Evolutionary conservation across 108 stramenopile genomes (phyloP), one percentile per base, ranked within the genome.

Genomic region (Nitzschia sp.): DNA sequence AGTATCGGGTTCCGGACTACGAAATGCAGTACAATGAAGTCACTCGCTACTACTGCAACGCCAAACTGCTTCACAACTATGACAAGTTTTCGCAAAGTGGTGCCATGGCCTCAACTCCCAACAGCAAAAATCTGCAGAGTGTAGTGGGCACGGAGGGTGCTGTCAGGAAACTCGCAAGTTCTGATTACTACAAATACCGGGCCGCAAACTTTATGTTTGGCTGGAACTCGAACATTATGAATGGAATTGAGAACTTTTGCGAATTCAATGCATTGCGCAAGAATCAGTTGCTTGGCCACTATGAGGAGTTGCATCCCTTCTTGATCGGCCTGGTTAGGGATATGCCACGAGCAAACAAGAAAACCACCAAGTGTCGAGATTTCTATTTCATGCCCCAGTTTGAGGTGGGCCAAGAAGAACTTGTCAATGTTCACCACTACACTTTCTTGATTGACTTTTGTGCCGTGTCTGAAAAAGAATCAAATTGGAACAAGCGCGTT

Each of bases 201-300:
- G 65, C 72, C 0, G 72, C 72, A 15, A 73, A 73, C 37, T 73
- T 66, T 24, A 73, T 73, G 72, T 73, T 73, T 38, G 72, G 72
- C 21, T 73, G 63, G 60, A 73, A 73, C 39, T 51, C 51, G 1
- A 34, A 40, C 51, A 60, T 73, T n/a, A 43, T 73, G 9, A 20
- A 65, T 20, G 54, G 44, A 34, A 53, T 73, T 1, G 40, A 73
- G 24, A 38, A 34, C 20, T 73, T 73, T 58, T 57, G 39, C 51
- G 57, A 65, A 51, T 73, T 73, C 58, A 73, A 73, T 39, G 57
- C 72, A 10, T 39, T 63, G 55, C 34, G 72, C 10, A 73, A 73
- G 57, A 73, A 73, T 29, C 72, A 73, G 42, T 20, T 73, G 42
- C 56, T 73, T 17, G 46, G 63, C 0, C 59, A 51, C 52, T 73